Evolutionary conservation across 331 rosid species (phyloP).

Genomic region (Quercus tomentella): DNA sequence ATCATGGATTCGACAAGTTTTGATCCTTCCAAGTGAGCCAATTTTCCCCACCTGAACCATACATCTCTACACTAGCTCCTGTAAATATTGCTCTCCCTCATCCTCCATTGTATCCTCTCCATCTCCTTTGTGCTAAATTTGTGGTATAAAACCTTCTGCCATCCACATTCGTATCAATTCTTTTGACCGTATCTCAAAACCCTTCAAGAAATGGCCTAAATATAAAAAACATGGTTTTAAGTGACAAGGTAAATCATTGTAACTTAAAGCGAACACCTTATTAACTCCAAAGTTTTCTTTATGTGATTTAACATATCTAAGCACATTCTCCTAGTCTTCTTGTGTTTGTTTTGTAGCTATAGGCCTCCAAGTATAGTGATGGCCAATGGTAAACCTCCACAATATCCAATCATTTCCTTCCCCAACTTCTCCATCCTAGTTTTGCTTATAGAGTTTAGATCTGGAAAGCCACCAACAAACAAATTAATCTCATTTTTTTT

Average conservation of each 20-base stretch:
- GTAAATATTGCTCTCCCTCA: conserved; percentile 34
- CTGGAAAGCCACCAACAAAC: background rate
- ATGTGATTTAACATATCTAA: background rate
- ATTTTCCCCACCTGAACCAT: conserved; percentile 39
- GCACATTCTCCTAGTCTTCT: background rate
- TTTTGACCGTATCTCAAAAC: background rate
- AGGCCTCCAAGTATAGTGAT: background rate
- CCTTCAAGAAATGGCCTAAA: background rate
- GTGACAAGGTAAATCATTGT: no score
- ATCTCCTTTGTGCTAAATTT: conserved; percentile 21
- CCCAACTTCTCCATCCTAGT: background rate
- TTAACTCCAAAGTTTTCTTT: no score
- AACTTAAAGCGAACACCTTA: no score
- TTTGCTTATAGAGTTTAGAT: background rate
- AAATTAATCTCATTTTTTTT: no score
- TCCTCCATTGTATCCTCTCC: conserved; percentile 43
- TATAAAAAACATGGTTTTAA: no score
- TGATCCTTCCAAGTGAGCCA: conserved; percentile 44
- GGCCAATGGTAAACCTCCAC: conserved; percentile 3
- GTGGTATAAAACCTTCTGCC: conserved; percentile 2
- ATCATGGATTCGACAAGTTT: conserved; percentile 43
- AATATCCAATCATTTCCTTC: background rate
- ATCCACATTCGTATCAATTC: background rate
- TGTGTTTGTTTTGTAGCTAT: background rate
- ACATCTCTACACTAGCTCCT: conserved; percentile 47